These are phyloP conservation scores for Leucocoprinus birnbaumii DNA, from an alignment of 768 basidiomycete genomes.

Conservation along the genomic window DNA sequence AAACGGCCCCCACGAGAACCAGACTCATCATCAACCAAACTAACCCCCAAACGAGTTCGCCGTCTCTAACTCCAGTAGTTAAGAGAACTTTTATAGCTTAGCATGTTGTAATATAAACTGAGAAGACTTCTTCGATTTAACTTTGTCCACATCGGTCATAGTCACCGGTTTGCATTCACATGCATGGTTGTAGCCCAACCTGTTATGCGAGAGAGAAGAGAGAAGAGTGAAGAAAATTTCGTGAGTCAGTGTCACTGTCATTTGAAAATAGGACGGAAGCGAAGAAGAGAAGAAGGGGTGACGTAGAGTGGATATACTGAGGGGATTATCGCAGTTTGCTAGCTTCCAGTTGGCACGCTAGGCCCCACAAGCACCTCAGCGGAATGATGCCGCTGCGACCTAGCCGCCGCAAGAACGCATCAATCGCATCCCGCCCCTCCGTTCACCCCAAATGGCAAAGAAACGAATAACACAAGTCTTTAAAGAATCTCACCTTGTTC, in stretches of 20 bases:
- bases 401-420: too few relatives aligned
- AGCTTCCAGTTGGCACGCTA: too few relatives aligned
- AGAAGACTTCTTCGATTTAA: conserved; percentile 67
- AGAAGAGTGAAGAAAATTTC: too few relatives aligned
- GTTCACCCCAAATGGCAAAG: too few relatives aligned
- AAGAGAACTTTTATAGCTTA: conserved; percentile 32
- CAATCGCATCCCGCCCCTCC: too few relatives aligned
- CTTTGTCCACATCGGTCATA: conserved; percentile 65
- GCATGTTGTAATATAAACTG: conserved; percentile 44
- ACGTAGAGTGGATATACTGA: background rate
- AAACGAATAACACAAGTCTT: too few relatives aligned
- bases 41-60: background rate
- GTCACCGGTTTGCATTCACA: conserved; percentile 63
- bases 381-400: too few relatives aligned
- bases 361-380: too few relatives aligned
- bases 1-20: too few relatives aligned
- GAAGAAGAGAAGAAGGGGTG: background rate
- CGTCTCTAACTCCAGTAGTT: background rate
- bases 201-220: conserved; percentile 17
- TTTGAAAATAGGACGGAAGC: too few relatives aligned
- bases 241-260: too few relatives aligned
- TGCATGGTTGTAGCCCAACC: conserved; percentile 82
- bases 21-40: background rate
- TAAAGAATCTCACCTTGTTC: conserved; percentile 62
- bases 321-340: too few relatives aligned